These are phyloP conservation scores for Hymenotorrendiella dingleyae DNA, from an alignment of 2,329 filamentous ascomycete species.

Conservation along the genomic window DNA sequence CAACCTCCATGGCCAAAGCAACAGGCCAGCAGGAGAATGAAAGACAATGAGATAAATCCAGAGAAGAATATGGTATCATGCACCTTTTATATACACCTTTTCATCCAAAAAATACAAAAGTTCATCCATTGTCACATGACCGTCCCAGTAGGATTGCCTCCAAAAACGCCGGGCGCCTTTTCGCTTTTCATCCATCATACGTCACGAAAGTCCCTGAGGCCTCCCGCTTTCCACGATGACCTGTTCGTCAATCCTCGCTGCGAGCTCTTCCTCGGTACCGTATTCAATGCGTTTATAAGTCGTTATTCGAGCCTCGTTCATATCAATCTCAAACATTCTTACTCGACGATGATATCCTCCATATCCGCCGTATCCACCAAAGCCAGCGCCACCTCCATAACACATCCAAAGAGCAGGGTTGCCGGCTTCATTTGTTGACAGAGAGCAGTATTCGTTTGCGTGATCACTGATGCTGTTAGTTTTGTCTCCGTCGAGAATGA, in stretches of 20 bases:
- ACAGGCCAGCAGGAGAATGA: too few species aligned
- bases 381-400: constrained; percentile 85
- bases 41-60: too few species aligned
- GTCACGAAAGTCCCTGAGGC: neutral
- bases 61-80: too few species aligned
- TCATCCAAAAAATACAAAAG: too few species aligned
- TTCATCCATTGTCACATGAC: too few species aligned
- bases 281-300: constrained; percentile 89
- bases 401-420: constrained; percentile 92
- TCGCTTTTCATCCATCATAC: neutral
- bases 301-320: constrained; percentile 78
- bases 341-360: constrained; percentile 77
- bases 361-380: constrained; percentile 93
- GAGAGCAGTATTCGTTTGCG: constrained; percentile 91
- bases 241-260: constrained; percentile 54
- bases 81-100: too few species aligned
- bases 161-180: too few species aligned
- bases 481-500: neutral
- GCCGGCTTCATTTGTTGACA: constrained; percentile 39
- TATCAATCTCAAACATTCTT: constrained; percentile 87
- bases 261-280: constrained; percentile 36
- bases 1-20: too few species aligned
- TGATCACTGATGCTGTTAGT: constrained; percentile 60
- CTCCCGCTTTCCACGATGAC: constrained; percentile 60
- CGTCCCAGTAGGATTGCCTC: too few species aligned